phyloP scores from a whole-genome alignment of 2,329 filamentous ascomycete species.

The Fusarium sacchari region DNA sequence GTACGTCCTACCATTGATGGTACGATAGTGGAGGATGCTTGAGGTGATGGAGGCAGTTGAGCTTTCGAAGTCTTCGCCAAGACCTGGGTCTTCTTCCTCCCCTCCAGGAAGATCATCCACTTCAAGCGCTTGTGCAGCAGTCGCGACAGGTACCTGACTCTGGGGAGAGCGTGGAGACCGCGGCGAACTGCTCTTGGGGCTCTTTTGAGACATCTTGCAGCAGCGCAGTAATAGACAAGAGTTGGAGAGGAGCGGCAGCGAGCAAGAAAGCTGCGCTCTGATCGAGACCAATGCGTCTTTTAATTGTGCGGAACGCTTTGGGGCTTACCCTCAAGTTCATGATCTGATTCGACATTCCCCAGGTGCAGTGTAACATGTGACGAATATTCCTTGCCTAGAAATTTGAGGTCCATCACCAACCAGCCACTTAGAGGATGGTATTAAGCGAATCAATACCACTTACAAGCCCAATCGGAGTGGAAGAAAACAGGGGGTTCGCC shows the following conservation, averaged over 20 bases:
- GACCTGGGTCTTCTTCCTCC: conserved; percentile 11
- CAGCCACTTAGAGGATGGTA: not conserved
- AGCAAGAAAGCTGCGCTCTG: not conserved
- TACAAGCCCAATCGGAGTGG: not conserved
- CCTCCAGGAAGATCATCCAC: not conserved
- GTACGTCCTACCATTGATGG: conserved; percentile 14
- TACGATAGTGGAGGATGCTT: conserved; percentile 19
- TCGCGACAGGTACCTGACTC: not conserved
- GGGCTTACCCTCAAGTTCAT: not conserved
- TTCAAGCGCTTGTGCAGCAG: not conserved
- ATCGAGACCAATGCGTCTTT: not conserved
- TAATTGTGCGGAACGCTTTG: not conserved
- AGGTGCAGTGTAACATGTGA: not conserved
- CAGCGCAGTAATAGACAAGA: not conserved
- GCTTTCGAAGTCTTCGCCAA: conserved; percentile 5
- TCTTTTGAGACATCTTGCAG: not conserved
- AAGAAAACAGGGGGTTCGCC: not conserved
- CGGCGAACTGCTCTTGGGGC: conserved; percentile 6
- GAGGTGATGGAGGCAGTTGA: conserved; percentile 17
- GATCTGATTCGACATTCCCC: not conserved
- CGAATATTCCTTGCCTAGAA: not conserved
- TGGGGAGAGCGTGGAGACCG: not conserved
- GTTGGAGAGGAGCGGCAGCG: not conserved
- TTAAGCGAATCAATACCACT: not conserved
- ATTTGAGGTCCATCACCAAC: not conserved